Base-by-base conservation (phyloP, 2,329 filamentous ascomycete genomes). In the Ascocoryne sarcoides region DNA sequence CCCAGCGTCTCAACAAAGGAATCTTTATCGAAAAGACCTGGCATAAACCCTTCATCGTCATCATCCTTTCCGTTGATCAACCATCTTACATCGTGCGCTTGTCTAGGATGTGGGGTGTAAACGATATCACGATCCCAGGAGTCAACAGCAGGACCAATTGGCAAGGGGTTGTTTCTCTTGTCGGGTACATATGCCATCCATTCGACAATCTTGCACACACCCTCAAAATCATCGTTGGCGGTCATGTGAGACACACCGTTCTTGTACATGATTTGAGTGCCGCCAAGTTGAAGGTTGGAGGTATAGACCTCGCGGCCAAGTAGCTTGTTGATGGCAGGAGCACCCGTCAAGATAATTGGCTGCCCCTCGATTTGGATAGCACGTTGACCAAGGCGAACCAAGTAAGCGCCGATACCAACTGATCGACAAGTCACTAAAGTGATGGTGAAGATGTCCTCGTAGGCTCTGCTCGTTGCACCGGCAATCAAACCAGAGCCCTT, bases 211-310 rank as follows among this genome's bases (percentile, higher is more conserved):
- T 93, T 93, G 58, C 85, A 88, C 16, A 98, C 85, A 76, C 92
- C 92, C 58, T 90, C 89, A 57, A 98, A 96, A 69, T 98, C 92
- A 59, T 98, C 90, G 54, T 83, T 84, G 58, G 92, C 92, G 53
- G 90, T 95, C 85, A 96, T 90, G 71, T 98, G 92, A 16, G 92
- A 96, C 31, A 98, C 92, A 78, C 92, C 92, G 63, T 98, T 98
- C 70, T 86, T 89, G 79, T 98, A 96, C 92, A 98, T 98, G 75
- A 98, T 98, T 68, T 98, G 92, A n/a, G 92, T 98, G 56, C 92
- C 92, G 79, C 92, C 92, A 51, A 98, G 86, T 72, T 98, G 92
- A 60, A 98, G 69, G 75, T 98, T 98, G 46, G 92, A 96, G 17
- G 92, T 95, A 71, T 98, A 98, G 20, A 98, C 90, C 66, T 98